These are phyloP conservation scores for Amyloporia xantha DNA, from an alignment of 768 basidiomycete genomes.

Conservation along the genomic window DNA sequence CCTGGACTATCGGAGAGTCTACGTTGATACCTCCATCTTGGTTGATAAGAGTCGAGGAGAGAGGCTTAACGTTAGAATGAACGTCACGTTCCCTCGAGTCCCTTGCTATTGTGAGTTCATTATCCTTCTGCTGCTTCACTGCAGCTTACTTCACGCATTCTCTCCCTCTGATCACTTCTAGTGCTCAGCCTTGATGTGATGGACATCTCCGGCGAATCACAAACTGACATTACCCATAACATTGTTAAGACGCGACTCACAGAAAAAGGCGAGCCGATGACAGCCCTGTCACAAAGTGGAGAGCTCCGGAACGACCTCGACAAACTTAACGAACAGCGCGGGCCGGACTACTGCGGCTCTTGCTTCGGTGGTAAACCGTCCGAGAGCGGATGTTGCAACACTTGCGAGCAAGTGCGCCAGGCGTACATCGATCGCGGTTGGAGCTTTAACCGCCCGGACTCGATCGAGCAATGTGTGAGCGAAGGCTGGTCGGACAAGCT, in stretches of 20 bases:
- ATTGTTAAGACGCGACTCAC: constrained; percentile 78
- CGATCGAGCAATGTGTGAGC: constrained; percentile 90
- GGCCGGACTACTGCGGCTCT: constrained; percentile 79
- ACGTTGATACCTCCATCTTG: constrained; percentile 84
- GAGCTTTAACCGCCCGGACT: constrained; percentile 89
- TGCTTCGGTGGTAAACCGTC: constrained; percentile 88
- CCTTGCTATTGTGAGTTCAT: constrained; percentile 86
- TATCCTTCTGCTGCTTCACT: background rate
- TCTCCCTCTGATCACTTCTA: constrained; percentile 26
- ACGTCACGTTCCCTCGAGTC: constrained; percentile 92
- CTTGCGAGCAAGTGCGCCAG: constrained; percentile 90
- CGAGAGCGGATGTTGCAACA: constrained; percentile 83
- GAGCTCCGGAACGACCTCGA: constrained; percentile 88
- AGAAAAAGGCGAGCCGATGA: constrained; percentile 47
- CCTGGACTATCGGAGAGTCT: constrained; percentile 86
- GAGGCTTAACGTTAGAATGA: constrained; percentile 85
- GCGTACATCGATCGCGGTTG: constrained; percentile 90
- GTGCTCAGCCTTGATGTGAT: constrained; percentile 95
- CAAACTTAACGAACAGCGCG: constrained; percentile 56
- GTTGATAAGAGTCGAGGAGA: constrained; percentile 96
- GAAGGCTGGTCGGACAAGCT: constrained; percentile 96
- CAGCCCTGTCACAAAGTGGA: constrained; percentile 30
- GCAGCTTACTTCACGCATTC: too few relatives aligned
- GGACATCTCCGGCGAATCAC: constrained; percentile 96
- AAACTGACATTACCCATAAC: constrained; percentile 86